These are phyloP conservation scores for Fonsecaea monophora DNA, from an alignment of 2,329 filamentous ascomycete species.

Conservation along the genomic window DNA sequence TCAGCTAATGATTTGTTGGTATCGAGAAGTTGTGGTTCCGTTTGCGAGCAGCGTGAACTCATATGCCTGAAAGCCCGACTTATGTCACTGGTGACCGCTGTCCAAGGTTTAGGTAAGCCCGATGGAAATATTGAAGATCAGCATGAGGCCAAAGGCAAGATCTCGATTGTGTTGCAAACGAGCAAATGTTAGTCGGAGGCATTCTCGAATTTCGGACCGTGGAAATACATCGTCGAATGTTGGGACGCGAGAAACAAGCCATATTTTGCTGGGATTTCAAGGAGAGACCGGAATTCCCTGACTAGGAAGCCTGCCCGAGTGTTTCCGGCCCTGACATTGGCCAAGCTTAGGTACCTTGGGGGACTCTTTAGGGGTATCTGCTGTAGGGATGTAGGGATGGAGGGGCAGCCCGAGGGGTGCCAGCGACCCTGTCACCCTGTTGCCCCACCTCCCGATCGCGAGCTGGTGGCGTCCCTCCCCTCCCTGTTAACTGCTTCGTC, in stretches of 20 bases:
- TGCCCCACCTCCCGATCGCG: background rate
- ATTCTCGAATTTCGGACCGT: background rate
- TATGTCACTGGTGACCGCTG: background rate
- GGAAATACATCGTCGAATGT: background rate
- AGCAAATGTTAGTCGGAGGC: background rate
- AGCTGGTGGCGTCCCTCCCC: constrained; percentile 1
- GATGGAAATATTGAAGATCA: background rate
- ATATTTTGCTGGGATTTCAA: background rate
- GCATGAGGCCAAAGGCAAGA: background rate
- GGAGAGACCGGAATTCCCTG: background rate
- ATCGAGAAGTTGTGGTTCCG: background rate
- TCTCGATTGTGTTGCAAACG: background rate
- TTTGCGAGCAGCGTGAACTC: background rate
- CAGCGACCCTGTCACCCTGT: background rate
- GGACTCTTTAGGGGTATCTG: background rate
- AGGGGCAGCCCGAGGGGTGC: background rate
- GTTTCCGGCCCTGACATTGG: background rate
- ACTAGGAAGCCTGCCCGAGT: background rate
- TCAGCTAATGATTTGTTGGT: constrained; percentile 9
- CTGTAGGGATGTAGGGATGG: background rate
- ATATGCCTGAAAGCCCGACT: background rate
- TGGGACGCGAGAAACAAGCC: background rate
- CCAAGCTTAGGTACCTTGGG: background rate
- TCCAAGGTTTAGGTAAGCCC: background rate
- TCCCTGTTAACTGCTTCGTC: constrained; percentile 7